Evolutionary conservation across 495 filamentous ascomycete species (phyloP), one percentile per base, ranked within the genome.

Genomic region (Bryoglossum gracile): DNA sequence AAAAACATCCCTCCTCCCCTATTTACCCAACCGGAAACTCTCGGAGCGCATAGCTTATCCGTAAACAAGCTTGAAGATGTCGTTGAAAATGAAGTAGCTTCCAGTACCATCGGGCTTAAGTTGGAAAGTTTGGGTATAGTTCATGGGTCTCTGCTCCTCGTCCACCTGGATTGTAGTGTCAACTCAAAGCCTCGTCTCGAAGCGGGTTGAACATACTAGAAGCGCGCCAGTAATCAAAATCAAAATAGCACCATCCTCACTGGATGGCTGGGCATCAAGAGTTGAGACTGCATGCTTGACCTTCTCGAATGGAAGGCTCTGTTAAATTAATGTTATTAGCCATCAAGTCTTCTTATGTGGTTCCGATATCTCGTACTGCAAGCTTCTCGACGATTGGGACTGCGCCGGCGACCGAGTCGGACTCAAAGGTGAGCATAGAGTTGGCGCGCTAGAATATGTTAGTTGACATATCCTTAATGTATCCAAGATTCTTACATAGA

Each of bases 371-470:
- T 14, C 77, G 53, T 68, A 96, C 91, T 34, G 55, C 57, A 46
- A 95, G 73, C 75, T 96, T 95, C 61, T 86, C 77, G 30, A 81
- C 62, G 60, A 98, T 96, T 1, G 46, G 55, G 1, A 18, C 50
- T 3, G 68, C 63, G 50, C 90, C 90, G 53, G 74, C 69, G 25
- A 75, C 50, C 11, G 80, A 72, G 23, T 57, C 43, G 26, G 68
- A 77, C 76, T 98, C 86, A 62, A 95, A 97, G 21, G 91, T 97
- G 73, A 97, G 73, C 84, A 94, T 94, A 34, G 92, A 97, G 35
- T 82, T 62, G 1, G 83, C 77, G 50, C 88, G 81, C 91, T 97
- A 44, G 63, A 48, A 28, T 14, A 14, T 43, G 18, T 59, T 24
- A 54, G 43, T 30, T 14, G 18, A 28, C 25, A 13, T 16, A 54